phyloP scores from a whole-genome alignment of 1,284 basidiomycete species.

The Cerrena zonata region DNA sequence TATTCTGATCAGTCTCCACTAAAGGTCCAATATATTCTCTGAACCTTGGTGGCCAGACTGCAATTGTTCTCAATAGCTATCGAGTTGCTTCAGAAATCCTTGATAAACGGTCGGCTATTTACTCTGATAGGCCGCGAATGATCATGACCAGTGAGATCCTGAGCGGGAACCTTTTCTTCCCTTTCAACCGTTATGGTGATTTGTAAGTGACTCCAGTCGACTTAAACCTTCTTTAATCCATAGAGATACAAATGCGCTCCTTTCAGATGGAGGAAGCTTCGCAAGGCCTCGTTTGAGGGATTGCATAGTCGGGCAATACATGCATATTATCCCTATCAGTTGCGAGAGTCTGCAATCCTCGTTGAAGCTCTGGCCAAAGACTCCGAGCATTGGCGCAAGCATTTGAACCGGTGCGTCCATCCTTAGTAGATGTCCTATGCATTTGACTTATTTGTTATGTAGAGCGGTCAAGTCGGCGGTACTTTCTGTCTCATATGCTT shows the following conservation, averaged over 20 bases:
- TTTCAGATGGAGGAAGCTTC: conserved; percentile 22
- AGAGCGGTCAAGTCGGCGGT: conserved; percentile 16
- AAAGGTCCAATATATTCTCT: conserved; percentile 2
- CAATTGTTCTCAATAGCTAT: conserved; percentile 14
- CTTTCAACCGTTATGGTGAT: conserved; percentile 13
- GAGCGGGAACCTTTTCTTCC: conserved; percentile 10
- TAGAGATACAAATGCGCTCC: not conserved
- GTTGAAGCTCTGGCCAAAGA: conserved; percentile 2
- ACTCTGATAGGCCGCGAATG: conserved; percentile 16
- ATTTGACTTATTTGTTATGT: not conserved
- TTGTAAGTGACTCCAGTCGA: conserved; percentile 7
- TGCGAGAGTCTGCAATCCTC: not conserved
- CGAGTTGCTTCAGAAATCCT: conserved; percentile 17
- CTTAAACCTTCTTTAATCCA: not conserved
- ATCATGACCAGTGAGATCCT: conserved; percentile 15
- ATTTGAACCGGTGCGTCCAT: conserved; percentile 1
- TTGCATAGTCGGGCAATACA: conserved; percentile 6
- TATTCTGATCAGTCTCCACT: not conserved
- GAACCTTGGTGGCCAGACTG: conserved; percentile 8
- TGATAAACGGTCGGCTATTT: conserved; percentile 15
- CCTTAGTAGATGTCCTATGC: no score
- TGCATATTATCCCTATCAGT: not conserved
- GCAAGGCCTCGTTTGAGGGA: conserved; percentile 22
- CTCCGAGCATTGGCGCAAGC: not conserved
- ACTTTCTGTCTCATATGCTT: conserved; percentile 20